Base-by-base conservation (phyloP, 257 asterid genomes). In the Paraleonurus japonicus region DNA sequence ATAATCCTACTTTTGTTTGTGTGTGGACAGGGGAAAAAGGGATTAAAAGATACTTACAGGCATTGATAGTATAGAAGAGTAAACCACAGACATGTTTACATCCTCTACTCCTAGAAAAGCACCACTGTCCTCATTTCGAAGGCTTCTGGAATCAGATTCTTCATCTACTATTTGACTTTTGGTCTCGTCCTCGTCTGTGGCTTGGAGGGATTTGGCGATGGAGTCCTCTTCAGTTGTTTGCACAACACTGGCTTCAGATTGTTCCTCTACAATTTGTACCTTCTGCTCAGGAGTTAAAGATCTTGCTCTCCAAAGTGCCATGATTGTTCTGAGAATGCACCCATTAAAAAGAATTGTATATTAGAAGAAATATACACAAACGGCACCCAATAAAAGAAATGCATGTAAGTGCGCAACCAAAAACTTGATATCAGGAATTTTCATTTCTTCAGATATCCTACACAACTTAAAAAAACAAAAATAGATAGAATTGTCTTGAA, bases 221-320 rank as follows among this genome's bases (percentile, higher is more conserved):
- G 88, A 54, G 41, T 89, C 96, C 80, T 89, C 97, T 79, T 88
- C 99, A 37, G 82, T 72, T 28, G 82, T 69, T 75, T 83, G 95
- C 41, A 83, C 83, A 57, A 65, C 80, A 78, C 73, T 89, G 19
- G 83, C 87, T 77, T 89, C 87, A 23, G 92, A 73, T 82, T 88
- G 94, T 72, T 88, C 93, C 73, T 92, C 99, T 68, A 86, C 86
- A 55, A 95, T 84, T 80, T 77, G 95, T 35, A 85, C 96, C 89
- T 92, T 95, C 83, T 95, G 97, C 83, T 89, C 99, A 5, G 95
- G 99, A 65, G 89, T 92, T 82, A 95, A 81, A 65, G 98, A 89
- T 82, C 97, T 82, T 30, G 98, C 97, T 75, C 74, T 92, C 99
- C 99, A 92, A 20, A 92, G 82, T 53, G 95, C 99, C 96, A 88